Base-by-base conservation (phyloP, 2,329 filamentous ascomycete genomes). In the Pseudogymnoascus sp. region DNA sequence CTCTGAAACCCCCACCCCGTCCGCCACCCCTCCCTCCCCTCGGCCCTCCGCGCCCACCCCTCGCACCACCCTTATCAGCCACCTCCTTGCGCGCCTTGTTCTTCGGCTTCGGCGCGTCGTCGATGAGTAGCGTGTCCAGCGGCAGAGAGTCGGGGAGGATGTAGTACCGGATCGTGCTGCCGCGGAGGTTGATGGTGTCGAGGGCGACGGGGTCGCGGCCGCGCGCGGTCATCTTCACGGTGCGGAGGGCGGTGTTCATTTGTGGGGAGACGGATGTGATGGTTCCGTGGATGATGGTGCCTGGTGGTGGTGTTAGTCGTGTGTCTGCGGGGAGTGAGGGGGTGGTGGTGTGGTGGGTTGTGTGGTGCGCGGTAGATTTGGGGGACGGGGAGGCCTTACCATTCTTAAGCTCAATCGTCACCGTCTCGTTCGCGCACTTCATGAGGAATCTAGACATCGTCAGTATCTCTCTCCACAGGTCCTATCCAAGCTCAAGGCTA, bases 371-470 rank as follows among this genome's bases (percentile, higher is more conserved):
- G 37, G 5, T n/a, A 28, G 8, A 10, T 31, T 36, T n/a, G 40
- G 60, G 46, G 62, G 8, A 2, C 4, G 4, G 50, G 64, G 46
- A 31, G 46, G 34, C 8, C 10, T 50, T 70, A 95, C 93, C 95
- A 85, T 97, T 97, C 79, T 99, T 99, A 70, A 99, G 83, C 79
- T 99, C 95, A 77, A 99, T 90, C 50, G 93, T 97, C 73, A 97
- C 95, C 73, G 95, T 96, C 82, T 99, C 95, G 78, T 97, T 97
- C 78, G 90, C 88, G 78, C 93, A 97, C 83, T 99, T 99, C 93
- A 97, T 97, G 71, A 99, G 83, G 78, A 99, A 99, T 77, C 95
- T 97, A 77, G 40, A 66, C 70, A 68, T 53, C 53, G 70, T 73
- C 68, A 73, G 72, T 69, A 44, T 14, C 18, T 21, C 40, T 44